These are phyloP conservation scores for Jamesozyma hellenica DNA, from an alignment of 805 yeast genomes.

Conservation along the genomic window DNA sequence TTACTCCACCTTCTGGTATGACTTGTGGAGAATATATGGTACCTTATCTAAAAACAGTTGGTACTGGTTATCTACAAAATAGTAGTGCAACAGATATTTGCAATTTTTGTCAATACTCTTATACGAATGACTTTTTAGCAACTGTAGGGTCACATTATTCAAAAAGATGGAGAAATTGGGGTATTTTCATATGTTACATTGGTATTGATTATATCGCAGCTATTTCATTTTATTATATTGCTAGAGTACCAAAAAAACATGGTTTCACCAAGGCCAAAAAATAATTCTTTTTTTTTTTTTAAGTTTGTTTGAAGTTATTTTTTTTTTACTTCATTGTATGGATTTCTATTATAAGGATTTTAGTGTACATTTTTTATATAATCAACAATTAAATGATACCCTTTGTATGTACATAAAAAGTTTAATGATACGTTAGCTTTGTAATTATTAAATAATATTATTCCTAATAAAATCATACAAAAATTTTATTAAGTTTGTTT, in stretches of 20 bases:
- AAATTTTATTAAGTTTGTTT: too few relatives aligned
- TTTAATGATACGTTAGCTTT: too few relatives aligned
- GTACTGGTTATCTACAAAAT: conserved; percentile 42
- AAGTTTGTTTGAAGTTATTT: too few relatives aligned
- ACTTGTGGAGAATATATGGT: conserved; percentile 50
- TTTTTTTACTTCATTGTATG: too few relatives aligned
- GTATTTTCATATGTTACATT: conserved; percentile 45
- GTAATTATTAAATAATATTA: too few relatives aligned
- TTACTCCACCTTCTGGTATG: conserved; percentile 44
- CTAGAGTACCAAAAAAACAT: conserved; percentile 58
- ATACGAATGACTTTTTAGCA: conserved; percentile 50
- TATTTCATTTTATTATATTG: conserved; percentile 45
- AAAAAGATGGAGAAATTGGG: conserved; percentile 51
- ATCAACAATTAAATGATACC: too few relatives aligned
- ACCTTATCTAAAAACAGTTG: conserved; percentile 25
- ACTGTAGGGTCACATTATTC: conserved; percentile 32
- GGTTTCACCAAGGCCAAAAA: not conserved
- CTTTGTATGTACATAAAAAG: too few relatives aligned
- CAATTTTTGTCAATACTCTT: conserved; percentile 43
- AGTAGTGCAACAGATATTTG: conserved; percentile 42
- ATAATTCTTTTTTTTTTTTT: too few relatives aligned
- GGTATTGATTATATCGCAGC: conserved; percentile 36
- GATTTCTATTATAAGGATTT: too few relatives aligned
- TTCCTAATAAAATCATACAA: too few relatives aligned
- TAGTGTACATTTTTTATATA: too few relatives aligned